Conservation (phyloP, 2,329 filamentous ascomycete species). For the Zymoseptoria crescenta region DNA sequence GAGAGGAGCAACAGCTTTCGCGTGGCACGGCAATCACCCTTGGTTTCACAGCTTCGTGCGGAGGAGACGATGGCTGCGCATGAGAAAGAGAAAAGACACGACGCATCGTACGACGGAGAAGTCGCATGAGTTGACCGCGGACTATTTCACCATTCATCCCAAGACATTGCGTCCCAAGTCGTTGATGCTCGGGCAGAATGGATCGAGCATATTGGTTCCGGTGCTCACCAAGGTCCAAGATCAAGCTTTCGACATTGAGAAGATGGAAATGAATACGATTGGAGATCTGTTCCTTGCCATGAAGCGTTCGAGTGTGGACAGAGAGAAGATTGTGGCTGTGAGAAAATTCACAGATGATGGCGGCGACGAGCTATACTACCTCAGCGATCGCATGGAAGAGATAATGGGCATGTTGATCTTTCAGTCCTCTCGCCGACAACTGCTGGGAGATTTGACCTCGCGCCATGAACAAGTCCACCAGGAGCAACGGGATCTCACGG, state of each 20-base stretch:
- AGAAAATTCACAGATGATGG: constrained; percentile 73
- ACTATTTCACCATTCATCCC: constrained; percentile 69
- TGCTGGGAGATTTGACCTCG: constrained; percentile 61
- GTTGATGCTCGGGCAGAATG: constrained; percentile 13
- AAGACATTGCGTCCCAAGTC: constrained; percentile 18
- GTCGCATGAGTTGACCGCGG: constrained; percentile 60
- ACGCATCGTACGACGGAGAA: constrained; percentile 39
- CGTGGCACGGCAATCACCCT: constrained; percentile 77
- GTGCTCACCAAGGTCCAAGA: constrained; percentile 25
- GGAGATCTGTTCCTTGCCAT: constrained; percentile 62
- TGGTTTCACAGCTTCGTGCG: constrained; percentile 98
- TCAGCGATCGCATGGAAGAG: constrained; percentile 69
- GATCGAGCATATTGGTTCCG: constrained; percentile 11
- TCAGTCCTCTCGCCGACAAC: constrained; percentile 71
- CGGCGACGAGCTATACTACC: constrained; percentile 64
- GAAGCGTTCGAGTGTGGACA: constrained; percentile 67
- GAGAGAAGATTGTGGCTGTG: constrained; percentile 81
- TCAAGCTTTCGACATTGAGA: constrained; percentile 38
- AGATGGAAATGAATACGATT: constrained; percentile 55
- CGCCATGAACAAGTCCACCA: constrained; percentile 50
- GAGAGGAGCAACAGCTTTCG: constrained; percentile 32
- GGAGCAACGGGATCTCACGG: constrained; percentile 41
- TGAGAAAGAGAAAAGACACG: constrained; percentile 58
- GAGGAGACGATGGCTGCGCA: constrained; percentile 77
- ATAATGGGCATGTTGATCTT: constrained; percentile 86